These are phyloP conservation scores for Dimargaris xerosporica DNA, from an alignment of 192 early-diverging fungal species.

Conservation along the genomic window DNA sequence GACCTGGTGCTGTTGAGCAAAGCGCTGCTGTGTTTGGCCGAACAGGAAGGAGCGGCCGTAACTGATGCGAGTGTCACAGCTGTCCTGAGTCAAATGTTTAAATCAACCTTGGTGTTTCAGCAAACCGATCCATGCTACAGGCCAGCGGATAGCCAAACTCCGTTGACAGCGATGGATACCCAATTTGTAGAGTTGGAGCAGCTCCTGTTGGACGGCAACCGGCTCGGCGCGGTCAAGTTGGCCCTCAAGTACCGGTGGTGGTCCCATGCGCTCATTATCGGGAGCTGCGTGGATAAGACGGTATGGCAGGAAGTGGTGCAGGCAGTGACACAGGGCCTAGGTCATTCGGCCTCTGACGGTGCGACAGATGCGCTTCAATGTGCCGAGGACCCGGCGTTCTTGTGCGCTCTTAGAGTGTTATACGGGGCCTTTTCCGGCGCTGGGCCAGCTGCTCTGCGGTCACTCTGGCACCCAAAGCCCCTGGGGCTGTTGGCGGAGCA, in stretches of 20 bases:
- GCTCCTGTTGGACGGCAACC: slow-evolving; percentile 24
- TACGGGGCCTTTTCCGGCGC: slow-evolving; percentile 54
- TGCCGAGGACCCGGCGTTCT: slow-evolving; percentile 33
- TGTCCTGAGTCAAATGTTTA: neutral
- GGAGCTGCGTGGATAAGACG: slow-evolving; percentile 71
- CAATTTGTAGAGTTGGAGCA: slow-evolving; percentile 22
- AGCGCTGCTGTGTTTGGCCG: neutral
- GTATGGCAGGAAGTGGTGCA: slow-evolving; percentile 65
- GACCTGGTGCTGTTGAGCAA: neutral
- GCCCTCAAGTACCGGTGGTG: slow-evolving; percentile 44
- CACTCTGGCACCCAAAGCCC: neutral
- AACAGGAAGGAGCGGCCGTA: neutral
- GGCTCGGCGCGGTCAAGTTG: slow-evolving; percentile 23
- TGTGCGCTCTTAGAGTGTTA: neutral
- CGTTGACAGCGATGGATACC: neutral
- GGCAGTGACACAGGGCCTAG: slow-evolving; percentile 43
- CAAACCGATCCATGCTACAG: too few relatives aligned
- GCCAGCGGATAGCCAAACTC: neutral
- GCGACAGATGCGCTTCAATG: slow-evolving; percentile 21
- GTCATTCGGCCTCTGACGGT: slow-evolving; percentile 17
- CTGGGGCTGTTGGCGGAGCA: neutral
- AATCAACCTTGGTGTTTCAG: neutral
- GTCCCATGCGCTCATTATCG: slow-evolving; percentile 82
- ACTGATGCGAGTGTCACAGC: neutral
- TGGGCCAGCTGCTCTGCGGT: slow-evolving; percentile 26